A percentile compares a stretch with the other conserved stretches of the same genome.
Evolutionary conservation across 441 rosid species (phyloP).

Genomic region (Biscutella laevigata): DNA sequence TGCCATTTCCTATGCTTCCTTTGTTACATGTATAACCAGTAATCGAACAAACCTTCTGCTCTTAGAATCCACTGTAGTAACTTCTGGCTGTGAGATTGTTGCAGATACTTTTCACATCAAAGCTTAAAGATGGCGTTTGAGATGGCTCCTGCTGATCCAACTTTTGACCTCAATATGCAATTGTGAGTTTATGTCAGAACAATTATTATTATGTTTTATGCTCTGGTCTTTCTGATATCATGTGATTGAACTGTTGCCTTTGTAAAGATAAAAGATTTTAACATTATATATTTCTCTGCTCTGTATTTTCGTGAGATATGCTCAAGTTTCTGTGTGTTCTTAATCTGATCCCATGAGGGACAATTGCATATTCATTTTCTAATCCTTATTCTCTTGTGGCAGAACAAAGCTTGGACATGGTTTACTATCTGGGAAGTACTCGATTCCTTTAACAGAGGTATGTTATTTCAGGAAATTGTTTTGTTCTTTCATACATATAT

Average conservation of each 20-base stretch:
- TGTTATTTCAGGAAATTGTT: not conserved
- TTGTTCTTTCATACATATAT: constrained; percentile 10
- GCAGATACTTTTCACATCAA: constrained; percentile 61
- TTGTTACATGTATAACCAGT: not conserved
- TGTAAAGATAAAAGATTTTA: not conserved
- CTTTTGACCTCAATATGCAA: constrained; percentile 89
- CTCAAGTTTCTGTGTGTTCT: constrained; percentile 2
- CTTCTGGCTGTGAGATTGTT: constrained; percentile 16
- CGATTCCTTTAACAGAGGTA: constrained; percentile 69
- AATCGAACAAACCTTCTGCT: not conserved
- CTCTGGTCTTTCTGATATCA: not conserved
- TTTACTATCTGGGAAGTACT: constrained; percentile 85
- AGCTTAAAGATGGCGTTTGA: constrained; percentile 68
- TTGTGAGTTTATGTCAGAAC: constrained; percentile 48
- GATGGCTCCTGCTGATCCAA: constrained; percentile 93
- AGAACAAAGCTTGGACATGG: constrained; percentile 96
- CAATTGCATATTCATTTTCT: constrained; percentile 13
- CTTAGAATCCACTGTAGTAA: constrained; percentile 1
- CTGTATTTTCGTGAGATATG: constrained; percentile 7
- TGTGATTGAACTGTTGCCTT: constrained; percentile 1
- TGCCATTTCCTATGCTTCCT: constrained; percentile 7
- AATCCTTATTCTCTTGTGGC: constrained; percentile 26
- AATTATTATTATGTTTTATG: constrained; percentile 12
- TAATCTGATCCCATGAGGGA: not conserved
- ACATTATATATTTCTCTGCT: not conserved